phyloP scores from a whole-genome alignment of 108 stramenopile species.

The Fragilariopsis cylindrus region DNA sequence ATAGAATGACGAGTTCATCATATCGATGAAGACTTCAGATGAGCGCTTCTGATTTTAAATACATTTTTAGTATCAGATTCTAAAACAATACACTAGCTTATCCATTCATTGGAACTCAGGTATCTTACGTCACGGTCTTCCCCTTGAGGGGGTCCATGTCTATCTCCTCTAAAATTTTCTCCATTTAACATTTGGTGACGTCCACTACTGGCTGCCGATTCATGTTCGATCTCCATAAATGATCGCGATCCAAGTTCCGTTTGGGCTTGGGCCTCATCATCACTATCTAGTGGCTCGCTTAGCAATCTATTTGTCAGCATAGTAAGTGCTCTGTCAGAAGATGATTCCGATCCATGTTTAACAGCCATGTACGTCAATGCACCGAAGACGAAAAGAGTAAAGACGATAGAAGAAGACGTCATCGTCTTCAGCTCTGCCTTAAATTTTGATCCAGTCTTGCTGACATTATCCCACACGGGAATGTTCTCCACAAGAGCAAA shows the following conservation, averaged over 20 bases:
- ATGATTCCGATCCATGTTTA: conserved; percentile 8
- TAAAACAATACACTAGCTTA: neutral
- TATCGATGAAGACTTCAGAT: no score
- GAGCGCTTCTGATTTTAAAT: no score
- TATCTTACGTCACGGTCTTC: neutral
- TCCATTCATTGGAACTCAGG: conserved; percentile 14
- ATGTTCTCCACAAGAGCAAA: conserved; percentile 87
- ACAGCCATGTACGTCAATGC: conserved; percentile 70
- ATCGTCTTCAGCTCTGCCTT: conserved; percentile 81
- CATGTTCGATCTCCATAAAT: conserved; percentile 28
- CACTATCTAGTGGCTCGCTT: conserved; percentile 27
- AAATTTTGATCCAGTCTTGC: conserved; percentile 63
- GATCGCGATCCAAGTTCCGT: neutral
- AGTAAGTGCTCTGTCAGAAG: conserved; percentile 4
- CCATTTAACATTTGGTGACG: neutral
- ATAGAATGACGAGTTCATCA: no score
- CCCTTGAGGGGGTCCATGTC: neutral
- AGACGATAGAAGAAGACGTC: conserved; percentile 83
- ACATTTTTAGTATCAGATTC: no score
- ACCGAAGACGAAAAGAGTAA: conserved; percentile 79
- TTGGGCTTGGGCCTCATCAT: conserved; percentile 22
- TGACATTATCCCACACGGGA: conserved; percentile 79
- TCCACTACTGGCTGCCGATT: neutral
- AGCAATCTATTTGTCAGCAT: conserved; percentile 26
- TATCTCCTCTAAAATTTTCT: neutral